Percentiles rank a stretch among this genome's conserved stretches.
These are phyloP conservation scores for Zoysia matrella DNA, from an alignment of 202 grass and related monocot genomes.

Conservation along the genomic window DNA sequence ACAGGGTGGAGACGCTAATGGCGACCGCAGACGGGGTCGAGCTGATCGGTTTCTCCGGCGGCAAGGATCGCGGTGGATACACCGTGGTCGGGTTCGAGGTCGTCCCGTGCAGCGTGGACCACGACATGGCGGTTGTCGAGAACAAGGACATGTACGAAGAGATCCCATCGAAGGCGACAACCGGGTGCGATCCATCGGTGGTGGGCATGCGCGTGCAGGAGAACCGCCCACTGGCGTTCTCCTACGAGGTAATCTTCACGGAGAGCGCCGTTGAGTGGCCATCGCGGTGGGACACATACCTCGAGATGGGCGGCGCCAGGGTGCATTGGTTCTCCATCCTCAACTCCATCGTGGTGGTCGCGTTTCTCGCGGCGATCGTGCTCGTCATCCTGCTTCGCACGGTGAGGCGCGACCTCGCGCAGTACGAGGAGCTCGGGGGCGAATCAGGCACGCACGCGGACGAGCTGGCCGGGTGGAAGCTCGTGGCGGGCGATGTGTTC, in stretches of 20 bases:
- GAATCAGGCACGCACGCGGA: neutral
- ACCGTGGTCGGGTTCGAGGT: constrained; percentile 69
- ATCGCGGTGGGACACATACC: constrained; percentile 59
- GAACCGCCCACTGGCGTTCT: constrained; percentile 42
- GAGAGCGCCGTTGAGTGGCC: constrained; percentile 50
- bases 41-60: constrained; percentile 25
- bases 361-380: constrained; percentile 53
- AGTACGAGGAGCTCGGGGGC: constrained; percentile 44
- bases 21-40: constrained; percentile 44
- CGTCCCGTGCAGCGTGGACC: constrained; percentile 55
- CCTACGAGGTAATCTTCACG: constrained; percentile 53
- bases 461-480: constrained; percentile 56
- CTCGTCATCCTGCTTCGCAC: constrained; percentile 56
- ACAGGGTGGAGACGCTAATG: constrained; percentile 39
- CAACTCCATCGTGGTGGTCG: constrained; percentile 54
- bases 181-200: constrained; percentile 35
- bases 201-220: constrained; percentile 48
- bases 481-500: constrained; percentile 47
- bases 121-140: constrained; percentile 23
- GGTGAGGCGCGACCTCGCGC: constrained; percentile 57
- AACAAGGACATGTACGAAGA: constrained; percentile 50
- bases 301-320: constrained; percentile 47
- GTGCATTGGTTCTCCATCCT: constrained; percentile 74
- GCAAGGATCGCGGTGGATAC: constrained; percentile 4
- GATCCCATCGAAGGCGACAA: constrained; percentile 2